Evolutionary conservation across 371 early-diverging fungal species (phyloP).

Genomic region (Lichtheimia hyalospora): DNA sequence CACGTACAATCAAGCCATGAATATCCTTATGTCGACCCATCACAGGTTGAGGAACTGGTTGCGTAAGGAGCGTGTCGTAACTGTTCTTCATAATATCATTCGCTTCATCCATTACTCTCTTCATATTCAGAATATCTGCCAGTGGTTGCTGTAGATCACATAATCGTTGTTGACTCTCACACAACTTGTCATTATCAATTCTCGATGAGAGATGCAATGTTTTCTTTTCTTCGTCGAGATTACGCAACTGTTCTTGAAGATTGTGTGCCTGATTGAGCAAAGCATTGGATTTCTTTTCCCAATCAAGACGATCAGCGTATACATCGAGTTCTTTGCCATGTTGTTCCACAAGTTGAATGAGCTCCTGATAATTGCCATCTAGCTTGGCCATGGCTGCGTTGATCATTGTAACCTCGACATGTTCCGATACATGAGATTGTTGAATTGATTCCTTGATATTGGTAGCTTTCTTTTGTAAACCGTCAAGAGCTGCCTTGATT

Average conservation of each 20-base stretch:
- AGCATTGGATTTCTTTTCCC: constrained; percentile 14
- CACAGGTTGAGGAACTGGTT: constrained; percentile 1
- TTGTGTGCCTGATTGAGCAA: not conserved
- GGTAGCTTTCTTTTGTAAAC: not conserved
- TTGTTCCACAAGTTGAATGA: not conserved
- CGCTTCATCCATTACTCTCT: too few relatives aligned
- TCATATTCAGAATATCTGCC: too few relatives aligned
- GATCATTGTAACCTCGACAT: not conserved
- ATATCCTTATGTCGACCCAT: constrained; percentile 8
- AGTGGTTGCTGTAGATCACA: too few relatives aligned
- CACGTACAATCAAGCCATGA: constrained; percentile 6
- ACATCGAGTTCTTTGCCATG: constrained; percentile 8
- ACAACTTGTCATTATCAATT: not conserved
- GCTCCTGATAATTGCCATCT: not conserved
- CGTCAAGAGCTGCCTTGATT: not conserved
- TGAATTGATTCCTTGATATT: not conserved
- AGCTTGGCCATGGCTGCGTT: not conserved
- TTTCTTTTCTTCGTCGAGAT: constrained; percentile 6
- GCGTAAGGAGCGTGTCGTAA: too few relatives aligned
- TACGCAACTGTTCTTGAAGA: constrained; percentile 21
- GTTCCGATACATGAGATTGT: not conserved
- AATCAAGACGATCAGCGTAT: constrained; percentile 16
- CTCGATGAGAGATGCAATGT: not conserved
- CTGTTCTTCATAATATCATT: too few relatives aligned
- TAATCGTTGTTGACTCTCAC: too few relatives aligned